These are phyloP conservation scores for Peronospora farinosa DNA, from an alignment of 352 stramenopile genomes.

Conservation along the genomic window DNA sequence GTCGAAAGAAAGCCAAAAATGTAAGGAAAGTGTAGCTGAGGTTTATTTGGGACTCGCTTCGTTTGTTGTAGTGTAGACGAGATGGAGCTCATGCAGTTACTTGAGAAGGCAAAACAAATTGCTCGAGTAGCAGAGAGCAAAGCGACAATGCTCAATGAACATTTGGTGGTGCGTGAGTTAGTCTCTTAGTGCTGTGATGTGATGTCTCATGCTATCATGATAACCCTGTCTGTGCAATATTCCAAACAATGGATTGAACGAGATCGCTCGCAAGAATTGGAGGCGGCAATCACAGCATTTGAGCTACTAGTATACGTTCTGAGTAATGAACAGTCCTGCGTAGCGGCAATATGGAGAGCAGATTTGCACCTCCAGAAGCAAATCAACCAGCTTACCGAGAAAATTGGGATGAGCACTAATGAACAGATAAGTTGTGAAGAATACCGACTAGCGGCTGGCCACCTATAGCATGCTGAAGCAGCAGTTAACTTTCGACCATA, in stretches of 20 bases:
- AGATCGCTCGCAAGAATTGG: constrained; percentile 59
- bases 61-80: not conserved
- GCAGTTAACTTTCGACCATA: constrained; percentile 28
- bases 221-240: too few species aligned
- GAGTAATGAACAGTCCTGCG: constrained; percentile 19
- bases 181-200: not conserved
- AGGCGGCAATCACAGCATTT: constrained; percentile 66
- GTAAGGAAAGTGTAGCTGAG: not conserved
- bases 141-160: constrained; percentile 47
- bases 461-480: constrained; percentile 64
- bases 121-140: constrained; percentile 63
- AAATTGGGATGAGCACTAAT: too few species aligned
- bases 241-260: constrained; percentile 50
- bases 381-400: too few species aligned
- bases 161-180: constrained; percentile 33
- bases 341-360: constrained; percentile 55
- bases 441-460: constrained; percentile 6
- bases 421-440: constrained; percentile 43
- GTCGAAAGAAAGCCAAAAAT: not conserved
- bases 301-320: constrained; percentile 26
- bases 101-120: constrained; percentile 75
- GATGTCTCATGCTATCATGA: constrained; percentile 21
- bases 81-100: constrained; percentile 45
- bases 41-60: too few species aligned
- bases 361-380: constrained; percentile 58